Percentiles rank a stretch among this genome's conserved stretches.
phyloP scores from a whole-genome alignment of 164 flowering plant species.

The Macadamia integrifolia region DNA sequence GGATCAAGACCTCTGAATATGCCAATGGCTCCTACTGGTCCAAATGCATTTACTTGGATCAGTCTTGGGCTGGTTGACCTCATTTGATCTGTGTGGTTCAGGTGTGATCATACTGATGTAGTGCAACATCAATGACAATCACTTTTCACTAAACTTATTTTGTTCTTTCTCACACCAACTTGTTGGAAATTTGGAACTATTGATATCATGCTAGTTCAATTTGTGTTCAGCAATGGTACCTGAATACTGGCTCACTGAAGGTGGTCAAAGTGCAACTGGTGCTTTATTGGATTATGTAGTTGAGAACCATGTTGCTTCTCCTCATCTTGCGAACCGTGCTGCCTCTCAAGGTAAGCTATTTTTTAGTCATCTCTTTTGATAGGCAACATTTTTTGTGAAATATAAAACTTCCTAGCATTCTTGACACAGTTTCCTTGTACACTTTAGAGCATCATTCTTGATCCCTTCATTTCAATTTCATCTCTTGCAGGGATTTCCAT shows the following conservation, averaged over 20 bases:
- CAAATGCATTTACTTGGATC: too few relatives aligned
- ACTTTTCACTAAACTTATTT: neutral
- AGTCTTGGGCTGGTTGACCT: too few relatives aligned
- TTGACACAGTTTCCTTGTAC: constrained; percentile 1
- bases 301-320: constrained; percentile 82
- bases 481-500: constrained; percentile 54
- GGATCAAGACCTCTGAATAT: too few relatives aligned
- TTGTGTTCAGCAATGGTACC: constrained; percentile 77
- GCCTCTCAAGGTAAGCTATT: constrained; percentile 66
- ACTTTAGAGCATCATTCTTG: neutral
- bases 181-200: neutral
- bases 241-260: constrained; percentile 94
- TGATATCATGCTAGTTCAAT: neutral
- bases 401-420: neutral
- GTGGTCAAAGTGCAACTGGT: constrained; percentile 99
- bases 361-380: neutral
- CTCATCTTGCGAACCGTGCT: constrained; percentile 79
- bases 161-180: neutral
- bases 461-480: neutral
- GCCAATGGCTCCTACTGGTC: too few relatives aligned
- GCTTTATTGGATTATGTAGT: constrained; percentile 71
- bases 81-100: too few relatives aligned
- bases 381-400: neutral
- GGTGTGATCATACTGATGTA: neutral
- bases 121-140: neutral